Evolutionary conservation across 106 monocot genomes (phyloP), one percentile per base, ranked within the genome.

Genomic region (Dendrobium huoshanense): DNA sequence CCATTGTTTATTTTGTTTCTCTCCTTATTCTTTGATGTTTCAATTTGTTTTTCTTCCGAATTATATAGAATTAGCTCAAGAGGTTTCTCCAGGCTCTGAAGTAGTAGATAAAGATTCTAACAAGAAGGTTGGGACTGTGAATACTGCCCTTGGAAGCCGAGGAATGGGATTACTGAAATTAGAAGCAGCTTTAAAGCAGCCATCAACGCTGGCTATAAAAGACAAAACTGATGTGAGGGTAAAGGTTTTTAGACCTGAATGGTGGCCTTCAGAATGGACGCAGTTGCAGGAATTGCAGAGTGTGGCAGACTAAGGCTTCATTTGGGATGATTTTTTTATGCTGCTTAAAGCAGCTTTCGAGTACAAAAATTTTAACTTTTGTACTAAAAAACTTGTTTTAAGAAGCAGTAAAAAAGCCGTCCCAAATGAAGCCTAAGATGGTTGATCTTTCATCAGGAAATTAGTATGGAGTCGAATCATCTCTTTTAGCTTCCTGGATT

Each of bases 231-330:
- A 88, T 43, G 79, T 92, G 56, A 83, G 78, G 78, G 87, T 95
- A 17, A 83, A 87, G 83, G 86, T 82, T 79, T 51, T 88, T 7
- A 84, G 43, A 25, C 99, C 99, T 41, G 91, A 91, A 25, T 99
- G 99, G 99, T 99, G 99, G 99, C 99, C 99, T 15, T 43, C 80
- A 20, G 99, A 95, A 80, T 99, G 99, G 99, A 80, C 77, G 37
- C 85, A 77, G 25, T 58, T 87, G 55, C 79, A 84, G 64, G 81
- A 93, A 44, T 82, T 85, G 41, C 82, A 92, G 81, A 83, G 9
- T 51, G 85, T 56, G 37, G 80, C 75, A 33, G 79, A 51, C 17
- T 51, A 15, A 31, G 31, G 31, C 31, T 31, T 31, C 31, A 31
- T 31, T 31, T 31, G 31, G 1, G 31, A 31, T 31, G 31, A 31